Evolutionary conservation across 164 flowering plant species (phyloP), one percentile per base, ranked within the genome.

Genomic region (Nymphaea thermarum): DNA sequence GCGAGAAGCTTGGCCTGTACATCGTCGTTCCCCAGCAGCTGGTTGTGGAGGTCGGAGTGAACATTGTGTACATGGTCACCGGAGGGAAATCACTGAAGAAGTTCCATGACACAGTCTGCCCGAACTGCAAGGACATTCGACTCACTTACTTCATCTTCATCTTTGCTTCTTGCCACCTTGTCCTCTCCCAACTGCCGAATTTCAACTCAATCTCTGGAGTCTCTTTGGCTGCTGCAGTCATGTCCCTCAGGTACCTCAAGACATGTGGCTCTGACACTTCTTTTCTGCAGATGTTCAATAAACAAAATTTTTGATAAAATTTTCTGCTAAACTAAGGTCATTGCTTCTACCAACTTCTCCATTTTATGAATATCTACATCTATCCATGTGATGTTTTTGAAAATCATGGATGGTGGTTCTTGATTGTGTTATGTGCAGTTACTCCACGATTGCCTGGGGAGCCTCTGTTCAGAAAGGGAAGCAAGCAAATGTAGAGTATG

Each of bases 261-360:
- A 51, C 57, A 51, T 10, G 5, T 25, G 36, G 36, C 36, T 88
- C 97, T 2, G 85, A 87, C 47, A 94, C 97, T 2, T 90, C 97
- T 0, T 84, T 89, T 3, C 88, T 90, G 0, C 88, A 87, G 63
- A 87, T 80, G 74, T 94, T 94, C 10, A 88, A 94, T 1, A 88
- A 68, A 68, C 41, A 78, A 5, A 79, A 87, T 3, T 88, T 90
- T 94, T 90, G 94, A 92, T 83, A 77, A 76, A 94, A 94, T 5
- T 92, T 80, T 1, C 4, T 86, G 36, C 0, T 79, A 78, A 5
- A 87, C 92, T 4, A 87, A 88, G 68, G 79, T 84, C 44, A 70
- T 87, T 44, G 83, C 84, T 8, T 90, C 89, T 0, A 77, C 85
- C 5, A 88, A 94, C 80, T 91, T n/a, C n/a, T n/a, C n/a, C n/a